phyloP scores from a whole-genome alignment of 768 basidiomycete genomes.

The Daedalea quercina region DNA sequence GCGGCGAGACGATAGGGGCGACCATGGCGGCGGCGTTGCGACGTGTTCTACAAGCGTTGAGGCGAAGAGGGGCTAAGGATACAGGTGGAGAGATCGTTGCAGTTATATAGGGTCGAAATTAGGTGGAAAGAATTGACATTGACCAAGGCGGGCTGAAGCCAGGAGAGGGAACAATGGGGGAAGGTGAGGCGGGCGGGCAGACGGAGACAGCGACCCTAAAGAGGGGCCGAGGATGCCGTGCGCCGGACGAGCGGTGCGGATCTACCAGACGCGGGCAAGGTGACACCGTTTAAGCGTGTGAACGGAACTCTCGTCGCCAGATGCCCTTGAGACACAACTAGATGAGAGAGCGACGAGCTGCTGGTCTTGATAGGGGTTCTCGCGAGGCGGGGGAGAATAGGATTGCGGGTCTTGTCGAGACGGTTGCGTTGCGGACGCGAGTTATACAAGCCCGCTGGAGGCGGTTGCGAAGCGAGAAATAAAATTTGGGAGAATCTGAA shows the following conservation, averaged over 20 bases:
- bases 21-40: slow-evolving; percentile 19
- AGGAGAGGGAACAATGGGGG: slow-evolving; percentile 16
- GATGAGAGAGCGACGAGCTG: background rate
- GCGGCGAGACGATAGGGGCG: slow-evolving; percentile 38
- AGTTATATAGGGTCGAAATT: slow-evolving; percentile 23
- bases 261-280: background rate
- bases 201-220: slow-evolving; percentile 3
- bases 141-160: slow-evolving; percentile 10
- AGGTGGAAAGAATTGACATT: slow-evolving; percentile 17
- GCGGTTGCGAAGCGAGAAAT: background rate
- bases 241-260: background rate
- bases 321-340: background rate
- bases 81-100: slow-evolving; percentile 24
- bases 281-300: background rate
- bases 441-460: background rate
- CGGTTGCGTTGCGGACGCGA: slow-evolving; percentile 3
- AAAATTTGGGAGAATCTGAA: background rate
- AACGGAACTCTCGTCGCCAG: background rate
- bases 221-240: background rate
- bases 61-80: slow-evolving; percentile 21
- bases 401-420: background rate
- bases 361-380: too few species aligned
- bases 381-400: background rate
- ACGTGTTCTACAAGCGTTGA: slow-evolving; percentile 8
- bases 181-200: slow-evolving; percentile 5